Percentiles rank a stretch among this genome's conserved stretches.
These are phyloP conservation scores for Tetraselmis striata DNA, from an alignment of 139 green algal species.

Conservation along the genomic window DNA sequence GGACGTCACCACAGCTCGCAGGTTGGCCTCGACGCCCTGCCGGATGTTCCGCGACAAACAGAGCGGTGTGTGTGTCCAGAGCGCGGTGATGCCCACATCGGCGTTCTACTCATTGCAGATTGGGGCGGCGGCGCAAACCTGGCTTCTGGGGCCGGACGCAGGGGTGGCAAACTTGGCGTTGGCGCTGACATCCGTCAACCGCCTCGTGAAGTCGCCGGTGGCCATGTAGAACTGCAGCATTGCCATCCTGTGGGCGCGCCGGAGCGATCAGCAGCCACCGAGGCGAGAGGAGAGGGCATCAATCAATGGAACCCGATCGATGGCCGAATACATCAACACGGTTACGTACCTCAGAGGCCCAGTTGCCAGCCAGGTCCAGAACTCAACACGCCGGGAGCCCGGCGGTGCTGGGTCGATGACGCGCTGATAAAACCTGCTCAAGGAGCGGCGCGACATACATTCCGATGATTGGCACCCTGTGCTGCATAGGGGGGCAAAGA, in stretches of 20 bases:
- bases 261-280: too few species aligned
- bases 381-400: slow-evolving; percentile 39
- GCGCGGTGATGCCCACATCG: too few species aligned
- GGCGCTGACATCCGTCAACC: slow-evolving; percentile 66
- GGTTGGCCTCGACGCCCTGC: slow-evolving; percentile 35
- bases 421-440: slow-evolving; percentile 58
- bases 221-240: slow-evolving; percentile 76
- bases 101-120: too few species aligned
- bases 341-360: neutral
- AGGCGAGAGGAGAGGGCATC: too few species aligned
- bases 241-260: slow-evolving; percentile 26
- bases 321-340: too few species aligned
- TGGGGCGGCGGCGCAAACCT: too few species aligned
- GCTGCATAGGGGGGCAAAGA: too few species aligned
- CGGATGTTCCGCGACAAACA: too few species aligned
- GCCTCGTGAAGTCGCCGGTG: slow-evolving; percentile 82
- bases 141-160: neutral
- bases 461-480: too few species aligned
- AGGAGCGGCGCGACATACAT: too few species aligned
- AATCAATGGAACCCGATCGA: too few species aligned
- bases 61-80: too few species aligned
- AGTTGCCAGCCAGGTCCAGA: slow-evolving; percentile 32
- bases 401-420: slow-evolving; percentile 72
- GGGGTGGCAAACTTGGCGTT: slow-evolving; percentile 76
- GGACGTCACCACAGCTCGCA: slow-evolving; percentile 24